A percentile compares a stretch with the other conserved stretches of the same genome.
Evolutionary conservation across 306 rosid genomes (phyloP).

Genomic region (Gastrolobium villosum): DNA sequence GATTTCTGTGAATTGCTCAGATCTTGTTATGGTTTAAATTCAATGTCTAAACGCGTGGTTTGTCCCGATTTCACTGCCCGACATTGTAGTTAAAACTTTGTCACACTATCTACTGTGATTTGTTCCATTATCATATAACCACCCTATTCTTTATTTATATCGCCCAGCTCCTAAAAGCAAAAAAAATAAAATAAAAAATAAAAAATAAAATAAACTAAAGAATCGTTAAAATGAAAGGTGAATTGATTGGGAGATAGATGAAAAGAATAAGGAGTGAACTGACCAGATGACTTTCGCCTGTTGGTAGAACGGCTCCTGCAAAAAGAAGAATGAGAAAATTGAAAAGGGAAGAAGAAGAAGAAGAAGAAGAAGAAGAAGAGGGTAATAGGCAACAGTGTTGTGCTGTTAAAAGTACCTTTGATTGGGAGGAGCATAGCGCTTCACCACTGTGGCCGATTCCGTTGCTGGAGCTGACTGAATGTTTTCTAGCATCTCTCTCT

Average conservation of each 20-base stretch:
- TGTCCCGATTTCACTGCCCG: not conserved
- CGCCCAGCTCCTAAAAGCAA: not conserved
- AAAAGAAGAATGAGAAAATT: not conserved
- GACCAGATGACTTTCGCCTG: conserved; percentile 81
- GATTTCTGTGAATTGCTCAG: not conserved
- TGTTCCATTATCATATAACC: not conserved
- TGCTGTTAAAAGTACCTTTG: conserved; percentile 52
- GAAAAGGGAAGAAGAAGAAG: not conserved
- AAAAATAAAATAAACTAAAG: no score
- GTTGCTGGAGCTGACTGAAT: conserved; percentile 47
- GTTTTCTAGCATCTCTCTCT: conserved; percentile 65
- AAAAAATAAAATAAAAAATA: no score
- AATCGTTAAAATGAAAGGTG: not conserved
- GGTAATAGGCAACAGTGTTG: not conserved
- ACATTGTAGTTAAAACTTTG: not conserved
- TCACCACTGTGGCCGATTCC: conserved; percentile 52
- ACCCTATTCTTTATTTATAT: not conserved
- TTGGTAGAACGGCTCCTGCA: conserved; percentile 67
- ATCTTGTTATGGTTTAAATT: not conserved
- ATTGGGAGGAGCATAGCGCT: conserved; percentile 84
- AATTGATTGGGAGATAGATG: not conserved
- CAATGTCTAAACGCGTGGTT: not conserved
- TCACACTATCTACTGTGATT: not conserved
- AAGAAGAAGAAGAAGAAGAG: not conserved
- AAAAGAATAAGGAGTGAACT: conserved; percentile 15